Conservation (phyloP, 1,284 basidiomycete species). For the Cutaneotrichosporon dermatis region DNA sequence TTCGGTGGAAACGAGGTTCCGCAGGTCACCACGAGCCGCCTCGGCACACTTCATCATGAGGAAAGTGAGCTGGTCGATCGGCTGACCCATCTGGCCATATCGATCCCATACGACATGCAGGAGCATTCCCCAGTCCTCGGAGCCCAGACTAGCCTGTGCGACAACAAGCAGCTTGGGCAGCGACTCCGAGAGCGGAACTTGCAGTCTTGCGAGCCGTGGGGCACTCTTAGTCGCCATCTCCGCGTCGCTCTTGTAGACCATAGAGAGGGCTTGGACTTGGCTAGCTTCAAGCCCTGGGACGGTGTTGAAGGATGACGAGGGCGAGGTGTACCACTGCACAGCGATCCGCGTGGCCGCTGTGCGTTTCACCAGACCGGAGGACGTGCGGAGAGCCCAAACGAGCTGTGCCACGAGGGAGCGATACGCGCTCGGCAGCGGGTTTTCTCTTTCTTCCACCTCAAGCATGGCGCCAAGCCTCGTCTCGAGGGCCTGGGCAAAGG, state of each 20-base stretch:
- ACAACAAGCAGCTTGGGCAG: slow-evolving; percentile 25
- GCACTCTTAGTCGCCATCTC: background rate
- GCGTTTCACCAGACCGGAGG: slow-evolving; percentile 12
- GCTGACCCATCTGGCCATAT: slow-evolving; percentile 12
- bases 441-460: slow-evolving; percentile 56
- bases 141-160: slow-evolving; percentile 26
- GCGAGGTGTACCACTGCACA: slow-evolving; percentile 14
- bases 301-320: background rate
- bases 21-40: slow-evolving; percentile 17
- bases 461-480: slow-evolving; percentile 58
- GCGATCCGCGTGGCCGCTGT: slow-evolving; percentile 10
- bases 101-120: slow-evolving; percentile 33
- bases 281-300: background rate
- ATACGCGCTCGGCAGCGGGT: slow-evolving; percentile 26
- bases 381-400: slow-evolving; percentile 21
- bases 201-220: background rate
- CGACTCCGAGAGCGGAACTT: background rate
- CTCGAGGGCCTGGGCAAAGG: slow-evolving; percentile 60
- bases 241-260: background rate
- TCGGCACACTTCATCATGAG: slow-evolving; percentile 42
- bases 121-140: slow-evolving; percentile 32
- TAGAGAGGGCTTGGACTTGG: slow-evolving; percentile 1
- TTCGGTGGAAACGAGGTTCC: slow-evolving; percentile 24
- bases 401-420: slow-evolving; percentile 30
- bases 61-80: slow-evolving; percentile 22